Base-by-base conservation (phyloP, 192 early-diverging fungal genomes). In the Oehlia diaphana region DNA sequence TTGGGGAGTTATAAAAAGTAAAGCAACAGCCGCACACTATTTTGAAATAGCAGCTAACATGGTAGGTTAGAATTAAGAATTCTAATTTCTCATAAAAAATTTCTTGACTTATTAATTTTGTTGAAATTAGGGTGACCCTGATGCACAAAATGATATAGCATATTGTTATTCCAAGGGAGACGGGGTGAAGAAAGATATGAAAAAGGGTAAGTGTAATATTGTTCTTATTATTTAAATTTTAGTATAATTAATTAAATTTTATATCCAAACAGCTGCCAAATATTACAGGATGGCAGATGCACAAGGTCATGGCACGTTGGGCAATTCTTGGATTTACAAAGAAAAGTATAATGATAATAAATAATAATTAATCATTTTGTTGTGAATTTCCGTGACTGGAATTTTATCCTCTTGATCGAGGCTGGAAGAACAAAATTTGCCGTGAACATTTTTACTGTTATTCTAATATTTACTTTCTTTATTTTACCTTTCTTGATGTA, bases 281-380 rank as follows among this genome's bases (percentile, higher is more conserved):
- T 93, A 92, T 79, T 94, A 92, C 68, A 86, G 93, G 10, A 84
- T 93, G 76, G 93, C 93, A 21, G 87, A 92, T 62, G 85, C 84
- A 49, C 90, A 93, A 77, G 93, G 92, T 3, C 80, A 86, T 37
- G 88, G 90, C 69, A 83, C 90, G 13, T 88, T 94, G 78, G 92
- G 93, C n/a, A 94, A 92, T 62, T 93, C 92, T 61, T 94, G 93
- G 93, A 94, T 94, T 39, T 94, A 89, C 80, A 94, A 94, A 79
- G 87, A 90, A 47, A 94, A 94, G 74, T 94, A 93, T 76, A 89
- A 92, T 78, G 88, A 63, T 91, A 58, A 58, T 3, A 58, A 58
- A 58, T 58, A 19, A 53, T 2, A 3, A 19, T 58, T 58, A 58
- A 58, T 58, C 16, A 19, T 19, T 58, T 19, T 19, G 16, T n/a